Conservation (phyloP, 192 early-diverging fungal genomes). For the Podila epicladia region DNA sequence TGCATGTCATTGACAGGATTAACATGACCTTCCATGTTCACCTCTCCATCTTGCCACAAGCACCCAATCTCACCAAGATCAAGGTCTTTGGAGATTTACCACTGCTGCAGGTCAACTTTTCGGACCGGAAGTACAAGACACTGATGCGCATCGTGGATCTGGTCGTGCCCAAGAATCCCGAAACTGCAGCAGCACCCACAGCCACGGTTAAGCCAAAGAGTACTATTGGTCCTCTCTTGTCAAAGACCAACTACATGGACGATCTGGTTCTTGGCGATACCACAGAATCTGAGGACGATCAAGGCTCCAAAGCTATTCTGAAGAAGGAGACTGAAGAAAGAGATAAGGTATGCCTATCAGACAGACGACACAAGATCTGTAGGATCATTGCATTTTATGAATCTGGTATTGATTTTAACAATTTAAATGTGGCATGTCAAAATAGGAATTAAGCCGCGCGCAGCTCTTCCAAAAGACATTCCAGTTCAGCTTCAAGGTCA, state of each 20-base stretch:
- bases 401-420: background rate
- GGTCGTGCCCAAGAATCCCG: conserved; percentile 58
- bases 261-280: conserved; percentile 31
- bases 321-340: conserved; percentile 13
- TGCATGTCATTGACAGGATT: conserved; percentile 91
- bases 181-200: conserved; percentile 19
- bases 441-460: conserved; percentile 21
- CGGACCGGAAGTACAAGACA: conserved; percentile 92
- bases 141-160: conserved; percentile 85
- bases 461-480: conserved; percentile 56
- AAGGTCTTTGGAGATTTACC: conserved; percentile 85
- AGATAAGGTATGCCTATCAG: conserved; percentile 20
- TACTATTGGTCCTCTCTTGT: conserved; percentile 18
- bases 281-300: conserved; percentile 43
- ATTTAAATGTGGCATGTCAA: background rate
- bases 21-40: conserved; percentile 85
- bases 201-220: conserved; percentile 24
- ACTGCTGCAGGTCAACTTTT: conserved; percentile 87
- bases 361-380: too few relatives aligned
- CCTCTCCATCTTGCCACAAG: conserved; percentile 85
- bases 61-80: conserved; percentile 77
- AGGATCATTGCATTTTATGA: too few relatives aligned
- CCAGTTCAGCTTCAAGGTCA: conserved; percentile 73
- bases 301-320: background rate
- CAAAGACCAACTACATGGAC: conserved; percentile 34